Evolutionary conservation across 768 basidiomycete genomes (phyloP).

Genomic region (Leccinum rimulosum): DNA sequence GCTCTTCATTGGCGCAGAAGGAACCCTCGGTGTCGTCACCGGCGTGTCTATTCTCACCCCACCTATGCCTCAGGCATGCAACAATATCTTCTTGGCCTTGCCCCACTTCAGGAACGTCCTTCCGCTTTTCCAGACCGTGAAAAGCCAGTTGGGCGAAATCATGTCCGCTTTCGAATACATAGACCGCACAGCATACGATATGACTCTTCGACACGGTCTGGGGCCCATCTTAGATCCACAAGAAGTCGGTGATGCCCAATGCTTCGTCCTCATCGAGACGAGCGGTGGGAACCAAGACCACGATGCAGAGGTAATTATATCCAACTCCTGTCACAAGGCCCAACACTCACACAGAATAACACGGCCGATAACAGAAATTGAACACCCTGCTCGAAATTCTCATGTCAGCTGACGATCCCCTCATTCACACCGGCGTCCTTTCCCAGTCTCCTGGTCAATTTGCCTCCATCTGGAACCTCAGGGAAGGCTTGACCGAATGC

Average conservation of each 20-base stretch:
- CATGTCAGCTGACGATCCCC: conserved; percentile 64
- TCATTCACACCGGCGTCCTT: conserved; percentile 87
- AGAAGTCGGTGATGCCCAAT: conserved; percentile 74
- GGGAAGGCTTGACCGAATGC: conserved; percentile 91
- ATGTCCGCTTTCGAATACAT: conserved; percentile 97
- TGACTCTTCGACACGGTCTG: conserved; percentile 81
- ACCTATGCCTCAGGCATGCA: conserved; percentile 74
- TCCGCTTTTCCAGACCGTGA: conserved; percentile 78
- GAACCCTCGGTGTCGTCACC: conserved; percentile 93
- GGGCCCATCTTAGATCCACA: conserved; percentile 72
- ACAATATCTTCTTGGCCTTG: conserved; percentile 89
- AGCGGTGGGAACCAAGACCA: conserved; percentile 91
- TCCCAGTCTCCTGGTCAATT: conserved; percentile 91
- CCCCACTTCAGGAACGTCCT: conserved; percentile 85
- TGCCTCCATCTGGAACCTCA: conserved; percentile 83
- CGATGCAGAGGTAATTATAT: conserved; percentile 74
- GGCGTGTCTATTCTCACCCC: conserved; percentile 94
- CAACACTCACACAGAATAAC: not conserved
- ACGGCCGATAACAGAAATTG: conserved; percentile 69
- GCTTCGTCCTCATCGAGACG: conserved; percentile 93
- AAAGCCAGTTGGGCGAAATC: conserved; percentile 86
- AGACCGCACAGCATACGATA: conserved; percentile 80
- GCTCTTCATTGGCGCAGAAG: conserved; percentile 96
- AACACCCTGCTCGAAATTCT: conserved; percentile 73
- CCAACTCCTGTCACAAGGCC: conserved; percentile 1